Evolutionary conservation across 345 rosid species (phyloP), one percentile per base, ranked within the genome.

Genomic region (Eucalyptus guilfoylei): DNA sequence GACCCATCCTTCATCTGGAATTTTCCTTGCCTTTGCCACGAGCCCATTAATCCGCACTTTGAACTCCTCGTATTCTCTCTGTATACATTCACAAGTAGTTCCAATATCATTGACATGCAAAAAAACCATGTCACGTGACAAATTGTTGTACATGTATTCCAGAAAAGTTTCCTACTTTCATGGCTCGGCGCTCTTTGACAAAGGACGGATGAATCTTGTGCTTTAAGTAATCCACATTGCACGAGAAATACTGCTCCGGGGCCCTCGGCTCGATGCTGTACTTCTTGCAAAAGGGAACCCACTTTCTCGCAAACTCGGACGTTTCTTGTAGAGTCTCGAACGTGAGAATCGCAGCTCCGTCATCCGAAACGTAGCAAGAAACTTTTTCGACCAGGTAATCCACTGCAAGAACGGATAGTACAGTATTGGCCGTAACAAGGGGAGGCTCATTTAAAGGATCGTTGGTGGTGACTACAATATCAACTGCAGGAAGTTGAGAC

Each of bases 241-340:
- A 88, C 17, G 87, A 85, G 50, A 90, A 90, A 85, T 90, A 90
- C 47, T 48, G 81, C 69, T 90, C 91, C 12, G 91, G 91, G 45
- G 91, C 86, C 32, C 89, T 81, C 1, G 89, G 91, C 88, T 90
- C 90, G 17, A 90, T 90, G 28, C 37, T 37, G 85, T 88, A 54
- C 40, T 88, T 88, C 88, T 90, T 90, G 89, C 89, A 88, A 88
- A 90, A 90, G 8, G 91, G 91, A n/a, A 90, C 91, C 91, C 91
- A 88, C 47, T 40, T 90, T 60, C 91, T 69, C 6, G 91, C 91
- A 32, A 90, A 90, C n/a, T 90, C 89, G 4, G 91, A 69, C 5
- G 89, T 86, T 86, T 88, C 91, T 13, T 45, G 81, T 7, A 90
- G 88, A 45, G 89, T 48, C 67, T 90, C 90, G 10, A 88, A 90